These are phyloP conservation scores for Diaporthe capsici DNA, from an alignment of 2,329 filamentous ascomycete species.

Conservation along the genomic window DNA sequence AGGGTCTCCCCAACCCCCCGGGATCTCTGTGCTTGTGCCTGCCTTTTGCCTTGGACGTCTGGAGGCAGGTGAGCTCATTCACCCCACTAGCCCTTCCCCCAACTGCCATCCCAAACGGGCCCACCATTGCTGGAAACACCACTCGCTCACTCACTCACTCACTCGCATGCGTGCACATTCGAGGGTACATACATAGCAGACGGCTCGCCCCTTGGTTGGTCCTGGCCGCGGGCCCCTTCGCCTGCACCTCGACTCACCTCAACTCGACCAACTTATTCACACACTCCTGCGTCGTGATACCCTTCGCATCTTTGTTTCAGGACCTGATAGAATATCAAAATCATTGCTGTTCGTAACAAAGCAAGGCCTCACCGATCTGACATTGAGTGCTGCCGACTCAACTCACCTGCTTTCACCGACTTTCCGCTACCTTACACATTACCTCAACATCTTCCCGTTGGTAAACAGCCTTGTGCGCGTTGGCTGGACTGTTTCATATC, in stretches of 20 bases:
- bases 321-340: background rate
- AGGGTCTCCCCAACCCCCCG: slow-evolving; percentile 22
- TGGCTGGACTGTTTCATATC: background rate
- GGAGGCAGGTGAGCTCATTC: background rate
- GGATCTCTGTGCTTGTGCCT: slow-evolving; percentile 8
- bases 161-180: background rate
- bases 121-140: slow-evolving; percentile 16
- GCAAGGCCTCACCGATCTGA: background rate
- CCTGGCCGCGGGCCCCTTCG: background rate
- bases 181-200: slow-evolving; percentile 6
- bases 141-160: background rate
- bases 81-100: background rate
- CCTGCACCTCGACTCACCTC: background rate
- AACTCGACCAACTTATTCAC: background rate
- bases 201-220: slow-evolving; percentile 5
- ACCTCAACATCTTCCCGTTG: background rate
- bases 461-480: background rate
- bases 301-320: background rate
- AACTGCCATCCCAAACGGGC: background rate
- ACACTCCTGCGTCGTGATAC: background rate
- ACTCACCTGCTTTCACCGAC: slow-evolving; percentile 9
- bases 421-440: background rate
- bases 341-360: background rate
- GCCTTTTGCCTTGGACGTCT: background rate
- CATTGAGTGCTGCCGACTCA: background rate